Evolutionary conservation across 148 eudicot genomes (phyloP).

Genomic region (Chenopodium suecicum): DNA sequence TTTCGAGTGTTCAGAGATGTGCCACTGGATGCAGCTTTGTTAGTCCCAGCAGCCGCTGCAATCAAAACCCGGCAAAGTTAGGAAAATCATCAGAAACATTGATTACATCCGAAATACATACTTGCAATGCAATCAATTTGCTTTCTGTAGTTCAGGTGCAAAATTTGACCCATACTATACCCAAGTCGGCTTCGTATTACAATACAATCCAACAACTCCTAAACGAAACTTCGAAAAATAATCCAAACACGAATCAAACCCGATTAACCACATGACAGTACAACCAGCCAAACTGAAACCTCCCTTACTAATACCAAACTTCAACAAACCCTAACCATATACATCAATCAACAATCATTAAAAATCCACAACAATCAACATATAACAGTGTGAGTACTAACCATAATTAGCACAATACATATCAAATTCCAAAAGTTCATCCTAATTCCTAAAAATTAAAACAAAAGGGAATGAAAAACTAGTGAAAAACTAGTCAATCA

Average conservation of each 20-base stretch:
- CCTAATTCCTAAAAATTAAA: too few species aligned
- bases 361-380: neutral
- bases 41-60: constrained; percentile 85
- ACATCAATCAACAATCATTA: too few species aligned
- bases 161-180: neutral
- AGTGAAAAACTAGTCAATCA: too few species aligned
- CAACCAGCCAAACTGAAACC: neutral
- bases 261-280: neutral
- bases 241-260: neutral
- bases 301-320: neutral
- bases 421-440: neutral
- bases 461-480: too few species aligned
- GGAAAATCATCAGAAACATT: neutral
- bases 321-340: neutral
- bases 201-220: neutral
- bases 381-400: neutral
- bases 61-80: constrained; percentile 12
- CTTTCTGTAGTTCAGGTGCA: neutral
- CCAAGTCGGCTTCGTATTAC: neutral
- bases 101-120: too few species aligned
- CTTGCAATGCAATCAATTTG: neutral
- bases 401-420: neutral
- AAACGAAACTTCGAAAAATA: neutral
- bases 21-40: constrained; percentile 94
- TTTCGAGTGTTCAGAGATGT: constrained; percentile 92